phyloP scores from a whole-genome alignment of 1,284 basidiomycete genomes.

The Pseudozyma sp. region DNA sequence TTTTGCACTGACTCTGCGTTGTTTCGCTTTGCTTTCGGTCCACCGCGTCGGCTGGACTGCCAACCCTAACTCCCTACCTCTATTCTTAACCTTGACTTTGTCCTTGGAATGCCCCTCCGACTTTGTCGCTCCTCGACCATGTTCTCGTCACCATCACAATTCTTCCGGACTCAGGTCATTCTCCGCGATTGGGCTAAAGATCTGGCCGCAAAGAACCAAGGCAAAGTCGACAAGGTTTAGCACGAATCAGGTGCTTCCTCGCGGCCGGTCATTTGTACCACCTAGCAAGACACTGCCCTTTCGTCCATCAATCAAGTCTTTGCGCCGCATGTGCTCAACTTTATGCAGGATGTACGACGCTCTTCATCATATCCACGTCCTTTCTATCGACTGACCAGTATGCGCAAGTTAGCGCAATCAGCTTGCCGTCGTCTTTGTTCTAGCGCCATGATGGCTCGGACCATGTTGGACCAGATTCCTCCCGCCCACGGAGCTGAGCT shows the following conservation, averaged over 20 bases:
- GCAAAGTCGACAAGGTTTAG: slow-evolving; percentile 42
- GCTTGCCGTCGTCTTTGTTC: background rate
- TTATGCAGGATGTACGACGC: background rate
- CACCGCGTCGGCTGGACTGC: slow-evolving; percentile 3
- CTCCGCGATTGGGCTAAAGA: slow-evolving; percentile 70
- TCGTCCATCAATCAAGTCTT: slow-evolving; percentile 3
- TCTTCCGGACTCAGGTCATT: slow-evolving; percentile 66
- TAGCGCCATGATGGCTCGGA: background rate
- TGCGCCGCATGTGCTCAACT: too few species aligned
- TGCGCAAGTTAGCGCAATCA: background rate
- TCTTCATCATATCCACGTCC: background rate
- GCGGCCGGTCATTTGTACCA: background rate
- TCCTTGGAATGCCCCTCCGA: background rate
- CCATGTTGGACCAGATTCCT: background rate
- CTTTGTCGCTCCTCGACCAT: slow-evolving; percentile 2
- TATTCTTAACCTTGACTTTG: slow-evolving; percentile 13
- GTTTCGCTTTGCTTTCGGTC: slow-evolving; percentile 25
- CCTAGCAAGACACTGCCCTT: background rate
- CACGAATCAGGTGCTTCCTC: background rate
- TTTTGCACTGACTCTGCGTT: slow-evolving; percentile 19
- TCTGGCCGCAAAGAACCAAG: slow-evolving; percentile 36
- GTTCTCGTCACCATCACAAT: background rate
- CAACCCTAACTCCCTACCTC: slow-evolving; percentile 7
- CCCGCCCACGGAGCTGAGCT: slow-evolving; percentile 3
- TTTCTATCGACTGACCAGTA: background rate